phyloP scores from a whole-genome alignment of 202 grass and related monocot genomes.

The Brachypodium distachyon region DNA sequence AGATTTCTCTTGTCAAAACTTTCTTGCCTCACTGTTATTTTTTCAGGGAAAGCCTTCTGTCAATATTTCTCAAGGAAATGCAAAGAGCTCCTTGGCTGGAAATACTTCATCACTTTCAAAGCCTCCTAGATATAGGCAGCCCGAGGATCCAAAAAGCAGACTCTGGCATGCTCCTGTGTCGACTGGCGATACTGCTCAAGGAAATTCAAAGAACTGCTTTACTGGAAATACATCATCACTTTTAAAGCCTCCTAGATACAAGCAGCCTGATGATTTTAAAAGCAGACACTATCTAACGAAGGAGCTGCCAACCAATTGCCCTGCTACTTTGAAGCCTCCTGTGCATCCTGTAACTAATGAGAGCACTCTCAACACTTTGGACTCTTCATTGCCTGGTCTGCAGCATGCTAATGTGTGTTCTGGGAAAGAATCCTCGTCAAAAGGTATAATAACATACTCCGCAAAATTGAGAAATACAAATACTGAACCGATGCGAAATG shows the following conservation, averaged over 20 bases:
- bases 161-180: slow-evolving; percentile 22
- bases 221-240: slow-evolving; percentile 19
- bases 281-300: slow-evolving; percentile 12
- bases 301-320: slow-evolving; percentile 16
- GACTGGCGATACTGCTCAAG: slow-evolving; percentile 23
- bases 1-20: neutral
- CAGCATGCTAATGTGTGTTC: neutral
- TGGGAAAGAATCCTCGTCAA: slow-evolving; percentile 4
- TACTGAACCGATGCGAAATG: neutral
- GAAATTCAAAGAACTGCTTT: slow-evolving; percentile 15
- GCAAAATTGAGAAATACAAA: slow-evolving; percentile 10
- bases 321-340: slow-evolving; percentile 8
- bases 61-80: slow-evolving; percentile 40
- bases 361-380: neutral
- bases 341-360: neutral
- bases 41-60: slow-evolving; percentile 52
- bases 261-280: slow-evolving; percentile 14
- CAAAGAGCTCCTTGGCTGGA: neutral
- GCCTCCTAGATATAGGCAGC: slow-evolving; percentile 23
- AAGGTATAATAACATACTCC: neutral
- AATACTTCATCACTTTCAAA: slow-evolving; percentile 30
- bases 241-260: slow-evolving; percentile 32
- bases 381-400: neutral
- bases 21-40: neutral
- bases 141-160: slow-evolving; percentile 1